phyloP scores from a whole-genome alignment of 2,329 filamentous ascomycete genomes.

The Colletotrichum sp. region DNA sequence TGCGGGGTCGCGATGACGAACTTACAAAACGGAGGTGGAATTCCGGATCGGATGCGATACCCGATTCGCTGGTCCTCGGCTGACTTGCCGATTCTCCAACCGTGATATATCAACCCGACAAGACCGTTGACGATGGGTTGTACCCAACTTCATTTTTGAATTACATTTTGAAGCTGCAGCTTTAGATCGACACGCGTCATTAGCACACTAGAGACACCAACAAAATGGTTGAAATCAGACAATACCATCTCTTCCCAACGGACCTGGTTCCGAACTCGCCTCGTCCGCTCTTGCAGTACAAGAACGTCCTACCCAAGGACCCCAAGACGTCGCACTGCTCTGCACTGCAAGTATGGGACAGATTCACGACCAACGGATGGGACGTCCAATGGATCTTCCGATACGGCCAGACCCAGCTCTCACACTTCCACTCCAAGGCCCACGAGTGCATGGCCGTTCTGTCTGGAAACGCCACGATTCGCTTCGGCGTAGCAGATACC shows the following conservation, averaged over 20 bases:
- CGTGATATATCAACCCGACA: not conserved
- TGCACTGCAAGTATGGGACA: constrained; percentile 41
- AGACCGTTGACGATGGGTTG: not conserved
- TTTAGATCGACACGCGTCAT: rapidly evolving
- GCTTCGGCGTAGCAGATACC: constrained; percentile 59
- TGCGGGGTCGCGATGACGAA: not conserved
- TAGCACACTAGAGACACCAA: not conserved
- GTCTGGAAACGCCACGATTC: constrained; percentile 55
- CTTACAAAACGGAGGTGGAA: not conserved
- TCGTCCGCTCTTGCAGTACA: constrained; percentile 58
- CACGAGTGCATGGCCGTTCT: constrained; percentile 66
- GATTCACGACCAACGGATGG: constrained; percentile 56
- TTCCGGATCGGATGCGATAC: not conserved
- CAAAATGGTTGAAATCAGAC: constrained; percentile 36
- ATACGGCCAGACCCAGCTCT: constrained; percentile 58
- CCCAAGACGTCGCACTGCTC: constrained; percentile 25
- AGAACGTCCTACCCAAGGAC: constrained; percentile 36
- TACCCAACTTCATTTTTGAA: not conserved
- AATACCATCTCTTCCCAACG: constrained; percentile 47
- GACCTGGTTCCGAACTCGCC: constrained; percentile 56
- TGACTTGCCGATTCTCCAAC: not conserved
- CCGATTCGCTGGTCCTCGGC: not conserved
- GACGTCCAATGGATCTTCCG: constrained; percentile 60
- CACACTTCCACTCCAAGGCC: constrained; percentile 61
- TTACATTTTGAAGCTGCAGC: rapidly evolving